Conservation (phyloP, 1,284 basidiomycete genomes). For the Tylopilus orsonianus region DNA sequence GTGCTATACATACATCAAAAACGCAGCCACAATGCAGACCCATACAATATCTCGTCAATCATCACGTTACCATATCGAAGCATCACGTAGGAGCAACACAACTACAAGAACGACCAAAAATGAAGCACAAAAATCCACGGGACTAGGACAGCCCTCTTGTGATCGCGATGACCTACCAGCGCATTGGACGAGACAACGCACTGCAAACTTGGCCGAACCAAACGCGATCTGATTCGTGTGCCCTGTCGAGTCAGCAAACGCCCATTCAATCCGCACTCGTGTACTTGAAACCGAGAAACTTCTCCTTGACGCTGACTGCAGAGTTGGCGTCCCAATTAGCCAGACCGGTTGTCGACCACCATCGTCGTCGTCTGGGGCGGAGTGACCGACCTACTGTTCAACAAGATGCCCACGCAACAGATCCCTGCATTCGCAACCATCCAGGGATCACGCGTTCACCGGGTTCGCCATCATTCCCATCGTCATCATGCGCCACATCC, state of each 20-base stretch:
- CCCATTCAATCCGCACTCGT: conserved; percentile 13
- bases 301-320: conserved; percentile 18
- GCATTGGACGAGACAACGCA: conserved; percentile 40
- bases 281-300: conserved; percentile 31
- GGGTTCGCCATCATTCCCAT: too few species aligned
- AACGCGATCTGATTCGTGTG: conserved; percentile 25
- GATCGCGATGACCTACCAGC: conserved; percentile 22
- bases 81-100: conserved; percentile 8
- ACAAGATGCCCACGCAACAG: conserved; percentile 2
- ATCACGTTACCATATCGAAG: not conserved
- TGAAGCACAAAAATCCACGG: not conserved
- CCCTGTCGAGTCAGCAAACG: not conserved
- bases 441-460: not conserved
- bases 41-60: conserved; percentile 5
- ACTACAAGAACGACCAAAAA: not conserved
- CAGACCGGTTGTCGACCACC: not conserved
- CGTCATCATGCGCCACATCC: conserved; percentile 10
- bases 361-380: not conserved
- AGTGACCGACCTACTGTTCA: conserved; percentile 11
- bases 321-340: not conserved
- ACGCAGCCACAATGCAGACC: conserved; percentile 8
- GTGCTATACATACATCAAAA: not conserved
- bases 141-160: not conserved
- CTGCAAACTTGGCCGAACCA: conserved; percentile 43
- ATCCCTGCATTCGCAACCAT: conserved; percentile 30